Evolutionary conservation across 2,329 filamentous ascomycete species (phyloP).

Genomic region (Clarireedia sp.): DNA sequence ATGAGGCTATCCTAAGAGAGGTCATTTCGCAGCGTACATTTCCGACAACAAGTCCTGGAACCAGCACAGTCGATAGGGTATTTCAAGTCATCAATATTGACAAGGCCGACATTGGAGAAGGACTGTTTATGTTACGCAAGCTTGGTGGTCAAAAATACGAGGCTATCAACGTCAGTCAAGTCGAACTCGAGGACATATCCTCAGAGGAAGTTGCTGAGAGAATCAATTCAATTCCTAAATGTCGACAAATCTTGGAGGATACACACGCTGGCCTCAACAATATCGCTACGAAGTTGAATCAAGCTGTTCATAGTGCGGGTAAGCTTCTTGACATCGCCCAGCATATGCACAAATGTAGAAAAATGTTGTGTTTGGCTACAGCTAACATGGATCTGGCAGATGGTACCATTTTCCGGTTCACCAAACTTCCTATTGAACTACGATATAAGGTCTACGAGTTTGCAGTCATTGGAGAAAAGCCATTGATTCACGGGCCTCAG

Average conservation of each 20-base stretch:
- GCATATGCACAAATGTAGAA: too few species aligned
- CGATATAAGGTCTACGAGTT: constrained; percentile 16
- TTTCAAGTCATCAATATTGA: constrained; percentile 12
- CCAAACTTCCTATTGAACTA: constrained; percentile 15
- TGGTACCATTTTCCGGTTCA: constrained; percentile 16
- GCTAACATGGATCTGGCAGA: neutral
- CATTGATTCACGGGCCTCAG: neutral
- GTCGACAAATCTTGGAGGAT: constrained; percentile 5
- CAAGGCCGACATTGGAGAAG: constrained; percentile 13
- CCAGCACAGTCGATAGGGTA: constrained; percentile 3
- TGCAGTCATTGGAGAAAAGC: constrained; percentile 5
- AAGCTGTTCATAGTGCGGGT: constrained; percentile 16
- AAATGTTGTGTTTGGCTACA: too few species aligned
- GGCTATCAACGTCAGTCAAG: constrained; percentile 13
- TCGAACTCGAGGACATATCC: constrained; percentile 6
- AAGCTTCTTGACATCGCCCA: neutral
- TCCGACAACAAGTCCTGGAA: neutral
- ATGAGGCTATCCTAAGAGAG: neutral
- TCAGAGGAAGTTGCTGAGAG: constrained; percentile 14
- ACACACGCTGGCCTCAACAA: constrained; percentile 10
- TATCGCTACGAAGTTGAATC: constrained; percentile 7
- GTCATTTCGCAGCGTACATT: too few species aligned
- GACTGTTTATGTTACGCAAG: constrained; percentile 15
- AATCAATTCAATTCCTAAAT: constrained; percentile 7
- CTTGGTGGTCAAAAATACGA: constrained; percentile 15